Evolutionary conservation across 2,329 filamentous ascomycete species (phyloP), one percentile per base, ranked within the genome.

Genomic region (Fusarium sp.): DNA sequence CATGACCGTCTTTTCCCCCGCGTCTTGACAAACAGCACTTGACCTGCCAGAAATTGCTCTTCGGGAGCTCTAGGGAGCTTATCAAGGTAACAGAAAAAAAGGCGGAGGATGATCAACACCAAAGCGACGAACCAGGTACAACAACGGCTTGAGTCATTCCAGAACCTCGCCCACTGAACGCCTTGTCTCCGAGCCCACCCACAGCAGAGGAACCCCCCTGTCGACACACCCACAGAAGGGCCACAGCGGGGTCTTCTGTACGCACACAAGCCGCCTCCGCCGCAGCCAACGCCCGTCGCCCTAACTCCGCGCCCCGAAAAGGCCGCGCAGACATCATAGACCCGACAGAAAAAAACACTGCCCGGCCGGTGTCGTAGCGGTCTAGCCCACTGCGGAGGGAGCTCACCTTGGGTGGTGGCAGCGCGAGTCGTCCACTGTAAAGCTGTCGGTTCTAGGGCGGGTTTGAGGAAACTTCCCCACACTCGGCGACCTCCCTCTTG

Each of bases 91-190:
- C 55, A 73, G 69, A 73, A 74, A 74, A 75, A 68, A 35, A 67
- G 59, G 64, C 66, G 66, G 69, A 58, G 53, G 53, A 51, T 61
- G 44, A 64, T 62, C 49, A 53, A 38, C 31, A 49, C 46, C 46
- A 56, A 38, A 57, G 29, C 53, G 53, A 56, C 53, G 31, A 42
- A 38, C 56, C 64, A 72, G 53, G 67, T 62, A 66, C 70, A 64
- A 31, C 27, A 51, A 51, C 42, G 70, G 61, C 67, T 75, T 73
- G 76, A 78, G 67, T 78, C 76, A 78, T 78, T 77, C 76, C 76
- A 78, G 73, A 75, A 75, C 42, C 63, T 63, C 44, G 51, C 40
- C 66, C 63, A 64, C 55, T 71, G 62, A 68, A 68, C 69, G 57
- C 56, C 62, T 72, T 62, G 56, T 60, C 60, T 66, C 69, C 59